Percentiles rank a stretch among this genome's conserved stretches.
These are phyloP conservation scores for Craterostigma plantagineum DNA, from an alignment of 257 asterid species.

Conservation along the genomic window DNA sequence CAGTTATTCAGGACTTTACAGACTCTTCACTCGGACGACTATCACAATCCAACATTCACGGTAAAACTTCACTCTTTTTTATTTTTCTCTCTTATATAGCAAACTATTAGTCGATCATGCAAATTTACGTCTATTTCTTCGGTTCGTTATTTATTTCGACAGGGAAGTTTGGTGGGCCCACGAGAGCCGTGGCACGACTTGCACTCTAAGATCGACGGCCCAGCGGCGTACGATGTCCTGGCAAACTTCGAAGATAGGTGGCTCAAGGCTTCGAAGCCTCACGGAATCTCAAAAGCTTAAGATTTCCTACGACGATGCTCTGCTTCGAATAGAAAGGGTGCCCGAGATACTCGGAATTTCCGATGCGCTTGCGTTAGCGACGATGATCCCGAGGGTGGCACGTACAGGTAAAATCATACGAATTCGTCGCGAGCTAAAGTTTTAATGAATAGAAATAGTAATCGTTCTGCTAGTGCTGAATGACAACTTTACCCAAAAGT, in stretches of 20 bases:
- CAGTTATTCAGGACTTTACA: slow-evolving; percentile 51
- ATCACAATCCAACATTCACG: slow-evolving; percentile 76
- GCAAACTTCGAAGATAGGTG: slow-evolving; percentile 89
- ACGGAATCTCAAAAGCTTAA: slow-evolving; percentile 70
- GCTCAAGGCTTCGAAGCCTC: slow-evolving; percentile 84
- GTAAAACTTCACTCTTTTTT: slow-evolving; percentile 24
- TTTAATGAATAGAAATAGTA: neutral
- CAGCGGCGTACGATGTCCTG: slow-evolving; percentile 92
- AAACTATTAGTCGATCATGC: slow-evolving; percentile 6
- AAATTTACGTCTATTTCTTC: too few relatives aligned
- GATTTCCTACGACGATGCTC: slow-evolving; percentile 63
- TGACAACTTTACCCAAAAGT: too few relatives aligned
- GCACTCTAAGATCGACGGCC: slow-evolving; percentile 91
- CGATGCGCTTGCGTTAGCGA: slow-evolving; percentile 50
- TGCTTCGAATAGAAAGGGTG: slow-evolving; percentile 78
- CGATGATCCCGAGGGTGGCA: slow-evolving; percentile 83
- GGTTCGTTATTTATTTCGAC: slow-evolving; percentile 9
- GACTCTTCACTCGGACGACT: slow-evolving; percentile 70
- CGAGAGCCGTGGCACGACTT: slow-evolving; percentile 99
- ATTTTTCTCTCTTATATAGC: slow-evolving; percentile 4
- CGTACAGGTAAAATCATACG: slow-evolving; percentile 44
- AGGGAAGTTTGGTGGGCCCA: slow-evolving; percentile 75
- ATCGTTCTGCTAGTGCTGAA: too few relatives aligned
- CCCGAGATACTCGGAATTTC: slow-evolving; percentile 67
- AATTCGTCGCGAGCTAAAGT: neutral